phyloP scores from a whole-genome alignment of 805 yeast species.

The Blastobotrys chiropterorum region DNA sequence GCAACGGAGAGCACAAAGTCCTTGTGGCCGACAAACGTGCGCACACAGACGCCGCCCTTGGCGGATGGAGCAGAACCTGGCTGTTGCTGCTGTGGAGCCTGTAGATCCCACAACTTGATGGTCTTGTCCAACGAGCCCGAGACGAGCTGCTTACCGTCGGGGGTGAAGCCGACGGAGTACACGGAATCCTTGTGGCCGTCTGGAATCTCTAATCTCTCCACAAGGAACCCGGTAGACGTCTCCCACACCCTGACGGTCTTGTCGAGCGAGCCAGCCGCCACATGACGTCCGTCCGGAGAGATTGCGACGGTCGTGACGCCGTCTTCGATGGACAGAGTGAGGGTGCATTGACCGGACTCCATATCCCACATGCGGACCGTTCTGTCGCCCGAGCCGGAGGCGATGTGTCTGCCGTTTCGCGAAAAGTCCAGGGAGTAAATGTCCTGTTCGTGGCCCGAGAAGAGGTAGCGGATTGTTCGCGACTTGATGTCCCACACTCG shows the following conservation, averaged over 20 bases:
- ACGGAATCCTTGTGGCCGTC: constrained; percentile 97
- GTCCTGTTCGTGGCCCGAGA: constrained; percentile 93
- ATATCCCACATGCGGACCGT: constrained; percentile 96
- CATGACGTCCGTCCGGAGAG: constrained; percentile 87
- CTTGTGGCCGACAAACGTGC: constrained; percentile 91
- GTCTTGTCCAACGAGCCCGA: constrained; percentile 95
- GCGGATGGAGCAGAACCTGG: constrained; percentile 21
- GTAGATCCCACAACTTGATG: constrained; percentile 91
- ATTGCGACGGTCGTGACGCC: constrained; percentile 98
- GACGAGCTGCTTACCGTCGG: constrained; percentile 85
- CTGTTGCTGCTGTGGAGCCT: constrained; percentile 38
- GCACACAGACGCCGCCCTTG: constrained; percentile 58
- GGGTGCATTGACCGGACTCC: constrained; percentile 78
- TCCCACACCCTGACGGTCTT: constrained; percentile 97
- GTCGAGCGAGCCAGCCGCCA: constrained; percentile 96
- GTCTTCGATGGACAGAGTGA: constrained; percentile 87
- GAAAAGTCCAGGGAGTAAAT: constrained; percentile 92
- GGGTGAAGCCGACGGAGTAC: constrained; percentile 88
- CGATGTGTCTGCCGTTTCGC: constrained; percentile 89
- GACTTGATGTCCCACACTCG: constrained; percentile 94
- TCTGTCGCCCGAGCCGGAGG: constrained; percentile 94
- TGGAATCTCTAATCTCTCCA: constrained; percentile 87
- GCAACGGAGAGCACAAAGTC: constrained; percentile 94
- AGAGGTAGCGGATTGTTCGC: constrained; percentile 74
- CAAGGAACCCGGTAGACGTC: constrained; percentile 82